phyloP scores from a whole-genome alignment of 2,329 filamentous ascomycete species.

The Trichoderma simmonsii region DNA sequence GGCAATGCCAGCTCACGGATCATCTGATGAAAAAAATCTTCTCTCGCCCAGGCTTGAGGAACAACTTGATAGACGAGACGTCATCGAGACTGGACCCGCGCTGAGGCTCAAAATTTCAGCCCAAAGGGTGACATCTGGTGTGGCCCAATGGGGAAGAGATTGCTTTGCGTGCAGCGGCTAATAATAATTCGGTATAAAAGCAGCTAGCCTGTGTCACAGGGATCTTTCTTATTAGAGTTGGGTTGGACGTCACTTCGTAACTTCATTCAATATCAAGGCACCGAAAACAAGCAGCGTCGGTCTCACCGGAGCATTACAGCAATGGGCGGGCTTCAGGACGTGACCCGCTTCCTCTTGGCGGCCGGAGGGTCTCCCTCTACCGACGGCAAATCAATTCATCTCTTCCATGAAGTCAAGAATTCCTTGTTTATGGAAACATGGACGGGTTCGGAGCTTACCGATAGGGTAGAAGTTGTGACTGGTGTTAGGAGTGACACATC shows the following conservation, averaged over 20 bases:
- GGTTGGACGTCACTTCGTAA: not conserved
- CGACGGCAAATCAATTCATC: not conserved
- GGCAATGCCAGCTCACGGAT: not conserved
- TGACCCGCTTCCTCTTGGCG: not conserved
- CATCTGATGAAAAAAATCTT: not conserved
- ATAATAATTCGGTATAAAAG: not conserved
- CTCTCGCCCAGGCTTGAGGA: not conserved
- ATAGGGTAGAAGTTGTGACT: not conserved
- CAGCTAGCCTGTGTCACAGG: not conserved
- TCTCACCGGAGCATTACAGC: not conserved
- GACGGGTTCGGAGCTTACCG: not conserved
- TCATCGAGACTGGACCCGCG: not conserved
- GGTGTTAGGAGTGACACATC: not conserved
- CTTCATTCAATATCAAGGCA: not conserved
- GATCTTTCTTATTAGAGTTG: not conserved
- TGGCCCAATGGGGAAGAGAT: not conserved
- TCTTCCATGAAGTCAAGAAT: not conserved
- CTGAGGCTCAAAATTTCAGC: not conserved
- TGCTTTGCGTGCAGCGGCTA: not conserved
- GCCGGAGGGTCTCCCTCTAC: not conserved
- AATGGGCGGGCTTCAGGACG: constrained; percentile 4
- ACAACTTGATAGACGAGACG: not conserved
- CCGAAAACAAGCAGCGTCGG: not conserved
- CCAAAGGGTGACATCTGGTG: not conserved
- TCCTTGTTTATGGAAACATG: not conserved